Evolutionary conservation across 768 basidiomycete genomes (phyloP).

Genomic region (Coprinopsis marcescibilis): DNA sequence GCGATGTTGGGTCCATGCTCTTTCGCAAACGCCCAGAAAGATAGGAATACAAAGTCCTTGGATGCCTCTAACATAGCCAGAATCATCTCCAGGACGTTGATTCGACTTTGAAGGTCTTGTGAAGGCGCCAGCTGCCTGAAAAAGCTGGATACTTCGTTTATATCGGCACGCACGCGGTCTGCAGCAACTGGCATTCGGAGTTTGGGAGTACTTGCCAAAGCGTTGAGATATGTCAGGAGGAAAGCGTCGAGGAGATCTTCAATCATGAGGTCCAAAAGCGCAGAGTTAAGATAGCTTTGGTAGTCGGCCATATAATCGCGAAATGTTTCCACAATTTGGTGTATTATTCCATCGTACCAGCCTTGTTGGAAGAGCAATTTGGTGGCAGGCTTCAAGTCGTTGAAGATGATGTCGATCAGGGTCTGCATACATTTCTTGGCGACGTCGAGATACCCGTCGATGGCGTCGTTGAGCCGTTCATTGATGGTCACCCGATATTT

Average conservation of each 20-base stretch:
- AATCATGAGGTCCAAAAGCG: slow-evolving; percentile 84
- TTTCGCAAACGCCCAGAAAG: slow-evolving; percentile 91
- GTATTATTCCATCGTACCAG: slow-evolving; percentile 90
- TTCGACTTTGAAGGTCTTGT: slow-evolving; percentile 74
- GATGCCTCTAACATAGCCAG: slow-evolving; percentile 79
- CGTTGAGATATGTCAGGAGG: slow-evolving; percentile 85
- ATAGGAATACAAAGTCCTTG: slow-evolving; percentile 85
- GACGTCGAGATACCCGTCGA: slow-evolving; percentile 97
- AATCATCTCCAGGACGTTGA: slow-evolving; percentile 84
- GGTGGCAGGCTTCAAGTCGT: slow-evolving; percentile 85
- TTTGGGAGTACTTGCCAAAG: slow-evolving; percentile 77
- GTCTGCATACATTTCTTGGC: slow-evolving; percentile 96
- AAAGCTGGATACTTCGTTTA: slow-evolving; percentile 70
- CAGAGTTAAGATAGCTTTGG: slow-evolving; percentile 84
- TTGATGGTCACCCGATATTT: slow-evolving; percentile 84
- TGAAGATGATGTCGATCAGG: slow-evolving; percentile 91
- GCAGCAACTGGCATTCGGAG: slow-evolving; percentile 80
- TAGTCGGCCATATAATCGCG: slow-evolving; percentile 96
- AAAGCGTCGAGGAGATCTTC: slow-evolving; percentile 92
- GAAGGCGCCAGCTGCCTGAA: slow-evolving; percentile 74
- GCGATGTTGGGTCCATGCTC: slow-evolving; percentile 88
- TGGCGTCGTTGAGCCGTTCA: slow-evolving; percentile 89
- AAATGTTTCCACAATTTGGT: slow-evolving; percentile 91
- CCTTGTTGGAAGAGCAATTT: slow-evolving; percentile 74
- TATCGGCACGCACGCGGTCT: slow-evolving; percentile 79